These are phyloP conservation scores for Dothideomycetes sp. DNA, from an alignment of 2,329 filamentous ascomycete species.

Conservation along the genomic window DNA sequence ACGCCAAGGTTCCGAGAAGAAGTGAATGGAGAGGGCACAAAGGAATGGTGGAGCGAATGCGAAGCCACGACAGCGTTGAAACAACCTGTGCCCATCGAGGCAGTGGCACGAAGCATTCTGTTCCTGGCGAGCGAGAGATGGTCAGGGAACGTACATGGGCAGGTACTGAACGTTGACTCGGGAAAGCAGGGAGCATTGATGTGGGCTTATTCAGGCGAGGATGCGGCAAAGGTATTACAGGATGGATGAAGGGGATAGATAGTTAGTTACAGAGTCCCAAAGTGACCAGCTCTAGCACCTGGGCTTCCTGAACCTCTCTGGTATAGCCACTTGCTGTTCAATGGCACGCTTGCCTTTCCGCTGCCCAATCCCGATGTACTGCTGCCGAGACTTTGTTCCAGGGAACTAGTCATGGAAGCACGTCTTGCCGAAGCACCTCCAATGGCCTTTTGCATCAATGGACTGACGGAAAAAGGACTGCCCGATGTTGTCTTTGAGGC, in stretches of 20 bases:
- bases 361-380: constrained; percentile 55
- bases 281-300: constrained; percentile 27
- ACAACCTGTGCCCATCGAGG: constrained; percentile 30
- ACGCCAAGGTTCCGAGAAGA: constrained; percentile 36
- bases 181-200: constrained; percentile 38
- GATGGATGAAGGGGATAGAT: no score
- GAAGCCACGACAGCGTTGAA: constrained; percentile 35
- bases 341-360: constrained; percentile 57
- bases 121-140: constrained; percentile 40
- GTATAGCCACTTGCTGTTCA: constrained; percentile 94
- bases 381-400: constrained; percentile 19
- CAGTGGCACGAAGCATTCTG: constrained; percentile 37
- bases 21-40: constrained; percentile 28
- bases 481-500: constrained; percentile 9
- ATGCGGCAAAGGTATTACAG: background rate
- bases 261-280: no score
- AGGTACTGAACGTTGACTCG: constrained; percentile 37
- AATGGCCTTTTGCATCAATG: constrained; percentile 60
- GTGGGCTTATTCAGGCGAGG: constrained; percentile 21
- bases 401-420: constrained; percentile 38
- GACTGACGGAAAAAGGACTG: constrained; percentile 31
- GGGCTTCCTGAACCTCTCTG: constrained; percentile 60
- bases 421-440: constrained; percentile 41
- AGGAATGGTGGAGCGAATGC: constrained; percentile 33
- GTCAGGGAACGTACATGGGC: constrained; percentile 37